Percentiles rank a stretch among this genome's conserved stretches.
Evolutionary conservation across 140 eudicot genomes (phyloP).

Genomic region (Senecio squalidus): DNA sequence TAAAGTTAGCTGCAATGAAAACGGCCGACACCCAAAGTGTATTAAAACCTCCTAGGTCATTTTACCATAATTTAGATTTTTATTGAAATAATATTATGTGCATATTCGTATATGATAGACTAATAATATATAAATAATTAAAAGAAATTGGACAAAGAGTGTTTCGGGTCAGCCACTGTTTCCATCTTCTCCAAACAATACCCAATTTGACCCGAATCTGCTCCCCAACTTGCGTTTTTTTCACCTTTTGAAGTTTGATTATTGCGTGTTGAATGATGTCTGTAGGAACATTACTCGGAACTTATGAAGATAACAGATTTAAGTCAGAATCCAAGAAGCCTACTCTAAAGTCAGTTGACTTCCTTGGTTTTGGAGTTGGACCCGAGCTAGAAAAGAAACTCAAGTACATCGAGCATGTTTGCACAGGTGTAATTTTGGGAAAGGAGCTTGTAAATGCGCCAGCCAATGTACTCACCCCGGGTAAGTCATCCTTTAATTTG

Average conservation of each 20-base stretch:
- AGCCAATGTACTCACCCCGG: constrained; percentile 95
- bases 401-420: constrained; percentile 67
- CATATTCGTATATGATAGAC: neutral
- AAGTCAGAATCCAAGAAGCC: constrained; percentile 80
- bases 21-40: neutral
- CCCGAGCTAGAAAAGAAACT: constrained; percentile 84
- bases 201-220: neutral
- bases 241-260: neutral
- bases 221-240: neutral
- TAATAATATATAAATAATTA: too few relatives aligned
- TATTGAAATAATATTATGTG: too few relatives aligned
- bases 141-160: neutral
- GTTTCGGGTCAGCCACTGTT: neutral
- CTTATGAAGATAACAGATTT: constrained; percentile 68
- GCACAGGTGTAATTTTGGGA: constrained; percentile 77
- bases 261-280: constrained; percentile 8
- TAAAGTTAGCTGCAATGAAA: neutral
- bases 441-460: constrained; percentile 95
- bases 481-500: constrained; percentile 31
- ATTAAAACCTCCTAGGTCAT: neutral
- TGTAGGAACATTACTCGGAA: constrained; percentile 64
- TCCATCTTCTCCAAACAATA: too few relatives aligned
- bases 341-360: constrained; percentile 64
- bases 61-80: too few relatives aligned
- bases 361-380: constrained; percentile 85